Conservation (phyloP, 768 basidiomycete species). For the Candolleomyces eurysporus region DNA sequence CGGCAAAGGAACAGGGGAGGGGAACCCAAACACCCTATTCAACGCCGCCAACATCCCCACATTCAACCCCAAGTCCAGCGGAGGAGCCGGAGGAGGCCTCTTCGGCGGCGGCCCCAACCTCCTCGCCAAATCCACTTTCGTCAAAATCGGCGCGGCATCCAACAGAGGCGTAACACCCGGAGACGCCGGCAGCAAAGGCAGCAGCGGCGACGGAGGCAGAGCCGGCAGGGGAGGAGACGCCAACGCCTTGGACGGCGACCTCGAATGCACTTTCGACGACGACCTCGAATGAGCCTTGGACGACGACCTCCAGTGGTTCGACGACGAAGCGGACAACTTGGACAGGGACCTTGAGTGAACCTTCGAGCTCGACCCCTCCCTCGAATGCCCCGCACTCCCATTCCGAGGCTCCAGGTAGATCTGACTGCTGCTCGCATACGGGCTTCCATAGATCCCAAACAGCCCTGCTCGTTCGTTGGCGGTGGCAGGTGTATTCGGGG, state of each 20-base stretch:
- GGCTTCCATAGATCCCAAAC: neutral
- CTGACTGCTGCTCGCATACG: neutral
- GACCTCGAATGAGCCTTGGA: too few species aligned
- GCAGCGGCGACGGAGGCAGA: too few species aligned
- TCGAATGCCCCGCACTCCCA: neutral
- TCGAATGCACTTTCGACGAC: neutral
- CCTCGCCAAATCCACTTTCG: neutral
- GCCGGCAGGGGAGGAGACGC: neutral
- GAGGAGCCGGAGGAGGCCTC: neutral
- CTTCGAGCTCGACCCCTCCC: neutral
- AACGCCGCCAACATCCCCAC: neutral
- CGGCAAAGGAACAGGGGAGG: neutral
- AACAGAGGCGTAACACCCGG: neutral
- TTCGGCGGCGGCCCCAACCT: neutral
- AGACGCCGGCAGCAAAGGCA: too few species aligned
- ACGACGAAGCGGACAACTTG: neutral
- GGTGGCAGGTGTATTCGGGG: neutral
- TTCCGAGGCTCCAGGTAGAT: neutral
- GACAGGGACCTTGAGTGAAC: neutral
- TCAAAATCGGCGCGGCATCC: neutral
- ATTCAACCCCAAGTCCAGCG: neutral
- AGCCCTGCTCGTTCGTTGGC: neutral
- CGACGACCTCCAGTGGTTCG: too few species aligned
- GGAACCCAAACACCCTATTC: neutral
- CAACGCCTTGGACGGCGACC: neutral